A percentile compares a stretch with the other conserved stretches of the same genome.
phyloP scores from a whole-genome alignment of 176 grass and related monocot genomes.

The Bothriochloa decipiens region DNA sequence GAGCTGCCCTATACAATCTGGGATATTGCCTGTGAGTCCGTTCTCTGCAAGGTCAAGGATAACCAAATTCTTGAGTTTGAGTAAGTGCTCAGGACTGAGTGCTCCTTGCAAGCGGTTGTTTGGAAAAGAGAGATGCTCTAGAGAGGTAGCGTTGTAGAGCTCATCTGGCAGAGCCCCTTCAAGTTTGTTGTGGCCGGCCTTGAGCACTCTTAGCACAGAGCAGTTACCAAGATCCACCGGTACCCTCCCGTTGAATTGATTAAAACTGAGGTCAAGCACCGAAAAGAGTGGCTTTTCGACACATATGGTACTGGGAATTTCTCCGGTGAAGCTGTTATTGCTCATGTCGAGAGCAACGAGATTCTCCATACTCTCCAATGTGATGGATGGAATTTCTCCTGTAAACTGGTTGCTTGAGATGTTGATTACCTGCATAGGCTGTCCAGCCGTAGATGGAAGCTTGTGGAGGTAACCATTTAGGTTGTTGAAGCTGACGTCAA shows the following conservation, averaged over 20 bases:
- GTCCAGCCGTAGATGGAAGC: background rate
- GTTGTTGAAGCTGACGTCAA: conserved; percentile 51
- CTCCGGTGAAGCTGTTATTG: conserved; percentile 38
- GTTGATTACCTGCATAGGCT: conserved; percentile 28
- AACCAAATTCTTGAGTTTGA: conserved; percentile 25
- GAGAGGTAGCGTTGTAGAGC: conserved; percentile 1
- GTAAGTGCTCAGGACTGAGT: background rate
- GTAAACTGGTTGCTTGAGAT: conserved; percentile 44
- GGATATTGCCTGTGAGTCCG: background rate
- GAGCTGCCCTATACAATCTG: conserved; percentile 32
- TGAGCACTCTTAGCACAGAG: conserved; percentile 17
- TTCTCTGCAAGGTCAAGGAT: conserved; percentile 40
- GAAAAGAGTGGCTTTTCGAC: background rate
- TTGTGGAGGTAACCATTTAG: background rate
- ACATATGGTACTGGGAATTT: conserved; percentile 19
- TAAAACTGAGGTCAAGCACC: conserved; percentile 26
- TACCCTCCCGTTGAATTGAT: conserved; percentile 34
- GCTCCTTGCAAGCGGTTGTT: conserved; percentile 1
- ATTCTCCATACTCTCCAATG: background rate
- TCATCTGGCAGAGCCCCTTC: conserved; percentile 20
- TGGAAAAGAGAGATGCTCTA: conserved; percentile 41
- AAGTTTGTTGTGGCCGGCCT: conserved; percentile 33
- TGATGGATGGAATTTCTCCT: background rate
- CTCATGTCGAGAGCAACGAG: conserved; percentile 31
- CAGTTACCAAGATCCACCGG: background rate